Conservation (phyloP, 306 rosid species). For the Dalbergia cultrata region DNA sequence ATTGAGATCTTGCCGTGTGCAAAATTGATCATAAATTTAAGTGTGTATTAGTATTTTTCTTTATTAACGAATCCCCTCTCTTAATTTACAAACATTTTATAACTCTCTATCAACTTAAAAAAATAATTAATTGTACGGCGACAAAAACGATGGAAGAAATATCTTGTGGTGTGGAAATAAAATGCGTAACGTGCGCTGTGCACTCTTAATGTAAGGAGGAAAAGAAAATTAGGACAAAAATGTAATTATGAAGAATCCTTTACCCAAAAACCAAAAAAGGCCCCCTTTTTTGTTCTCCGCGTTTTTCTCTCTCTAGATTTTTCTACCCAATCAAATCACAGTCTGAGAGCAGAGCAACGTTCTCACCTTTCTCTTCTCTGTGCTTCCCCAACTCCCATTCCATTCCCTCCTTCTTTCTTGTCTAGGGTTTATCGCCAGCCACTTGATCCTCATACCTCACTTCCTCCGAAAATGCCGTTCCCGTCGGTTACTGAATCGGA, state of each 20-base stretch:
- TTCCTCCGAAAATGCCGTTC: conserved; percentile 32
- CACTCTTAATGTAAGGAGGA: background rate
- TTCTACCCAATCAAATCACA: conserved; percentile 67
- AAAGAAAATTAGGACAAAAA: conserved; percentile 45
- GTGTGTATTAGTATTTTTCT: too few relatives aligned
- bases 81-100: too few relatives aligned
- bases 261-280: conserved; percentile 43
- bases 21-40: too few relatives aligned
- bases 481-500: conserved; percentile 39
- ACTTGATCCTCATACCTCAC: conserved; percentile 45
- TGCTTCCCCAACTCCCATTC: too few relatives aligned
- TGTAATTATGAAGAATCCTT: conserved; percentile 50
- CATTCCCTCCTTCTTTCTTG: background rate
- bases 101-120: too few relatives aligned
- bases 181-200: background rate
- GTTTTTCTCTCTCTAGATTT: conserved; percentile 43
- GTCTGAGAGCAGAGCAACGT: conserved; percentile 35
- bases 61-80: too few relatives aligned
- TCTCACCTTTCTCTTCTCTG: conserved; percentile 32
- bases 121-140: too few relatives aligned
- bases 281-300: conserved; percentile 53
- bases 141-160: background rate
- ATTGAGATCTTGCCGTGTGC: too few relatives aligned
- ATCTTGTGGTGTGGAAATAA: background rate
- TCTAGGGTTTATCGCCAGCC: conserved; percentile 58